Conservation (phyloP, 78 protist genomes). For the Cavenderia fasciculata region DNA sequence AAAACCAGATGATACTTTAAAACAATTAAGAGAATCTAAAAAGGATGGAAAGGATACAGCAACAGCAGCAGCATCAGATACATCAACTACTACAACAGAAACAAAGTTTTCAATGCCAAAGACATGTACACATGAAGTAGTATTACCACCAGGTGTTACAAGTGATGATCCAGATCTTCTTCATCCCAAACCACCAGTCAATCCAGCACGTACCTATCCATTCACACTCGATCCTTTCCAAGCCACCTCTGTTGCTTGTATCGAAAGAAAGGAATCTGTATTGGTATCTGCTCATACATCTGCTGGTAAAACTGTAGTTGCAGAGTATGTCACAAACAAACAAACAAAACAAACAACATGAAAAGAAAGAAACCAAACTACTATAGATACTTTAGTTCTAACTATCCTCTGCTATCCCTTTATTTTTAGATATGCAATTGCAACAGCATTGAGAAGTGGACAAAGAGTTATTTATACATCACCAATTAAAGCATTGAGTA, state of each 20-base stretch:
- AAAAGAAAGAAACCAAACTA: slow-evolving; percentile 91
- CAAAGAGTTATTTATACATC: slow-evolving; percentile 96
- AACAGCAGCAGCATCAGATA: slow-evolving; percentile 28
- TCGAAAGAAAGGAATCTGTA: slow-evolving; percentile 91
- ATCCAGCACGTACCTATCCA: slow-evolving; percentile 86
- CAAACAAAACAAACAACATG: too few species aligned
- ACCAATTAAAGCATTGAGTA: slow-evolving; percentile 97
- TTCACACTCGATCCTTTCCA: slow-evolving; percentile 97
- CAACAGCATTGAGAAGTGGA: slow-evolving; percentile 78
- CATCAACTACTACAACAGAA: slow-evolving; percentile 38
- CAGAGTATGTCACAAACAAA: slow-evolving; percentile 87
- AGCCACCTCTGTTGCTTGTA: slow-evolving; percentile 87
- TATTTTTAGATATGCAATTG: slow-evolving; percentile 92
- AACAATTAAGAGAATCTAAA: background rate
- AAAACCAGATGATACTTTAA: background rate
- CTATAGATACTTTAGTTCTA: slow-evolving; percentile 47
- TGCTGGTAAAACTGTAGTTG: slow-evolving; percentile 98
- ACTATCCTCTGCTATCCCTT: slow-evolving; percentile 23
- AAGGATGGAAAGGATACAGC: background rate
- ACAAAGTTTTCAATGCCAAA: slow-evolving; percentile 28
- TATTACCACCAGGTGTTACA: slow-evolving; percentile 27
- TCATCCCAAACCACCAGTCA: slow-evolving; percentile 46
- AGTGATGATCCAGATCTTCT: slow-evolving; percentile 27
- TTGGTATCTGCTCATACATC: slow-evolving; percentile 98
- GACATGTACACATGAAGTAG: slow-evolving; percentile 66